phyloP scores from a whole-genome alignment of 2,329 filamentous ascomycete genomes.

The Bipolaris zeicola region DNA sequence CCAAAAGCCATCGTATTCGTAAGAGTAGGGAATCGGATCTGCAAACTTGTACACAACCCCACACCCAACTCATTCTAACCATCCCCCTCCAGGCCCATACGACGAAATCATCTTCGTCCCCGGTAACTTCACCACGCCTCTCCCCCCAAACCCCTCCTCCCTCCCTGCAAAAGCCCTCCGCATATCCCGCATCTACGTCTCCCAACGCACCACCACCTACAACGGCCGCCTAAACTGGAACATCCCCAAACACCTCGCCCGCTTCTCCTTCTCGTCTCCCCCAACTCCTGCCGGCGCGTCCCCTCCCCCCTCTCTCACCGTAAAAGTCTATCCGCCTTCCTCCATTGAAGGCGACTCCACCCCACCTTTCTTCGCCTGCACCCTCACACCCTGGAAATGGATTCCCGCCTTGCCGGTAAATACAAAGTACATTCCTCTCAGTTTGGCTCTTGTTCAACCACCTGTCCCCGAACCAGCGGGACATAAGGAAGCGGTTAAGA shows the following conservation, averaged over 20 bases:
- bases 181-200: constrained; percentile 43
- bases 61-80: constrained; percentile 2
- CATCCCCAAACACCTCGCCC: constrained; percentile 44
- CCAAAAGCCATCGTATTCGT: no score
- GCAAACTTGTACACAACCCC: no score
- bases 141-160: constrained; percentile 20
- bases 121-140: constrained; percentile 30
- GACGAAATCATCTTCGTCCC: constrained; percentile 43
- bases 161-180: constrained; percentile 38
- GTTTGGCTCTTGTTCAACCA: constrained; percentile 30
- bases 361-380: constrained; percentile 35
- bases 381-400: constrained; percentile 36
- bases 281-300: constrained; percentile 19
- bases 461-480: constrained; percentile 26
- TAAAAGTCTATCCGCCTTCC: constrained; percentile 35
- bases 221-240: constrained; percentile 46
- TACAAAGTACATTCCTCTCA: constrained; percentile 30
- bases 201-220: constrained; percentile 40
- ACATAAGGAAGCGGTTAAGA: constrained; percentile 11
- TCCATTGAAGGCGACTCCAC: constrained; percentile 28
- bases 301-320: constrained; percentile 26
- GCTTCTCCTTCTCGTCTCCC: constrained; percentile 40
- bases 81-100: constrained; percentile 31
- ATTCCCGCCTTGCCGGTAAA: constrained; percentile 33
- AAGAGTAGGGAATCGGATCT: no score